These are phyloP conservation scores for Rhododendron molle DNA, from an alignment of 148 eudicot species.

Conservation along the genomic window DNA sequence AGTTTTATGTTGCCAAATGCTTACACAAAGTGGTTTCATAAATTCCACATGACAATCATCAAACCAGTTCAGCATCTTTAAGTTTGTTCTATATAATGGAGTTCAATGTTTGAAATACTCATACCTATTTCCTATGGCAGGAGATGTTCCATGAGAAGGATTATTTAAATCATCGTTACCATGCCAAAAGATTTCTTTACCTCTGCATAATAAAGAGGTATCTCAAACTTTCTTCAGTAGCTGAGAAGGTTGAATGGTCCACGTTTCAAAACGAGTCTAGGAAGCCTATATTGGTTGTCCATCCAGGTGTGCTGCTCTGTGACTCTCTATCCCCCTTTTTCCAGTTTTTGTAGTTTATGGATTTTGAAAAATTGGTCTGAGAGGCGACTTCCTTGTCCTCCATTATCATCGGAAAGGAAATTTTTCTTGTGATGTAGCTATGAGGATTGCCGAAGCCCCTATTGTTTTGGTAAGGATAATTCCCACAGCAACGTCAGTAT, in stretches of 20 bases:
- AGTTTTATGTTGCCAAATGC: background rate
- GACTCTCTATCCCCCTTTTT: background rate
- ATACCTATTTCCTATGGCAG: slow-evolving; percentile 28
- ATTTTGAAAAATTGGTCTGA: background rate
- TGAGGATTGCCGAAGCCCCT: slow-evolving; percentile 30
- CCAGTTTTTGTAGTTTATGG: background rate
- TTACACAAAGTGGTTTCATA: background rate
- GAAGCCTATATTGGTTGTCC: slow-evolving; percentile 69
- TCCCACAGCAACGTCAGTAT: slow-evolving; percentile 63
- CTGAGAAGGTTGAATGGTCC: slow-evolving; percentile 61
- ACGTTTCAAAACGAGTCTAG: slow-evolving; percentile 84
- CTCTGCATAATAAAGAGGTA: slow-evolving; percentile 76
- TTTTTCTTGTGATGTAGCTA: slow-evolving; percentile 31
- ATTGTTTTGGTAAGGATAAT: slow-evolving; percentile 60
- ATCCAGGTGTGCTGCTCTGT: slow-evolving; percentile 53
- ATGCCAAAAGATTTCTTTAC: slow-evolving; percentile 93
- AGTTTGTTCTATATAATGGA: background rate
- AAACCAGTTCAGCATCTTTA: background rate
- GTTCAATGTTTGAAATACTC: background rate
- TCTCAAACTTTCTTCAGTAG: slow-evolving; percentile 44
- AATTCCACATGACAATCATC: background rate
- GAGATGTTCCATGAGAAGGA: slow-evolving; percentile 94
- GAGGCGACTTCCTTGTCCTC: background rate
- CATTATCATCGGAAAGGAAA: slow-evolving; percentile 2
- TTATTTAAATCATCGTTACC: slow-evolving; percentile 81